Evolutionary conservation across 352 stramenopile genomes (phyloP).

Genomic region (Blastocystis sp.): DNA sequence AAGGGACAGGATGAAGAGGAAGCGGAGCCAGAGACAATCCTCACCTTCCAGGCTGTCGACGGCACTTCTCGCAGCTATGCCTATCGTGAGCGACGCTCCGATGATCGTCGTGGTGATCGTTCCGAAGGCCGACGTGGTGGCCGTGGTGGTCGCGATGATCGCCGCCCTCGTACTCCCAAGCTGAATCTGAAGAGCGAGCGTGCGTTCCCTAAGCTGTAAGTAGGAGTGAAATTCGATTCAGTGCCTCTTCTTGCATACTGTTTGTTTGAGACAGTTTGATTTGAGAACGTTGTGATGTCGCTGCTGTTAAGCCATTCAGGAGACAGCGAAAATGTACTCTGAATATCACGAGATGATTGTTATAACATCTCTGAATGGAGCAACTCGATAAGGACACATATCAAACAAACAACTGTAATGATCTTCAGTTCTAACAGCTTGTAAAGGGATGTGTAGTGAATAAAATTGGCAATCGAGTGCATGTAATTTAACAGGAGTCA

Average conservation of each 20-base stretch:
- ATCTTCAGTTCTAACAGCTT: background rate
- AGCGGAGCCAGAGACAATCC: background rate
- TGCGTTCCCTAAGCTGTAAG: constrained; percentile 54
- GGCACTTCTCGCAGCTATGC: background rate
- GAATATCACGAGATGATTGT: too few species aligned
- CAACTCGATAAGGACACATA: too few species aligned
- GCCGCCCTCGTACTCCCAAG: background rate
- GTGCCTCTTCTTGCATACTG: background rate
- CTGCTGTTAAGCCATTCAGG: too few species aligned
- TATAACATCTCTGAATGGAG: too few species aligned
- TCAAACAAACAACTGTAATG: background rate
- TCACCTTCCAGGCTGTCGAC: constrained; percentile 45
- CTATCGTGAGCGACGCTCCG: background rate
- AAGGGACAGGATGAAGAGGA: constrained; percentile 29
- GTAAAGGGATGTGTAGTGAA: constrained; percentile 11
- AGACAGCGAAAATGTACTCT: too few species aligned
- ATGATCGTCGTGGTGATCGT: background rate
- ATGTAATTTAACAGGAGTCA: background rate
- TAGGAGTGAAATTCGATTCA: background rate
- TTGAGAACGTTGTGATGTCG: background rate
- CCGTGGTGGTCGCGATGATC: background rate
- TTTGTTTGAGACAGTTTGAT: background rate
- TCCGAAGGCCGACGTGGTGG: background rate
- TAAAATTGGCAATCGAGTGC: background rate
- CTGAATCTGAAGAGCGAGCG: constrained; percentile 34